phyloP scores from a whole-genome alignment of 257 asterid species.

The Salvia rosmarinus region DNA sequence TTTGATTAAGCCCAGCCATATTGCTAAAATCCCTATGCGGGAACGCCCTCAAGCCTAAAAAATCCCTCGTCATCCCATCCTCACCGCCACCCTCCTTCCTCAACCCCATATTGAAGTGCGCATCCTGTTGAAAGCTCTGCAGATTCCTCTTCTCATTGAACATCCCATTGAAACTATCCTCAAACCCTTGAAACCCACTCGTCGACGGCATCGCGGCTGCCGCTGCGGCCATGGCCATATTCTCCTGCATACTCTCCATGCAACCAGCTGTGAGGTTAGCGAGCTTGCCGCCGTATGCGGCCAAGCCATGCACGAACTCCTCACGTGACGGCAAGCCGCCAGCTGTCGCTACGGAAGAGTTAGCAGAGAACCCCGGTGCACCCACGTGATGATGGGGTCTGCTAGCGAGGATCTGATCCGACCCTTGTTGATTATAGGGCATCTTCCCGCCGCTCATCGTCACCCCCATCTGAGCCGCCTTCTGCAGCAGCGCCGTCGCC shows the following conservation, averaged over 20 bases:
- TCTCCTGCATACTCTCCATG: constrained; percentile 38
- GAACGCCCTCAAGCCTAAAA: constrained; percentile 57
- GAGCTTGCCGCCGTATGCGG: constrained; percentile 34
- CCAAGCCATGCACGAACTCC: constrained; percentile 47
- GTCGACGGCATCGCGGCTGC: constrained; percentile 31
- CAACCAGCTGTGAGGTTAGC: constrained; percentile 40
- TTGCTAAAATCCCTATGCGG: constrained; percentile 53
- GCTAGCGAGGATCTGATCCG: not conserved
- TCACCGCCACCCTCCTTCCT: constrained; percentile 30
- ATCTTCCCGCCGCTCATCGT: constrained; percentile 47
- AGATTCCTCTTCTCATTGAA: constrained; percentile 31
- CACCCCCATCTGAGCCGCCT: constrained; percentile 74
- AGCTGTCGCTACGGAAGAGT: constrained; percentile 44
- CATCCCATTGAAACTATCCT: constrained; percentile 40
- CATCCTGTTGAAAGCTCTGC: constrained; percentile 28
- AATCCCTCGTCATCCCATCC: constrained; percentile 62
- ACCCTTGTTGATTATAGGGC: not conserved
- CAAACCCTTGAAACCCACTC: constrained; percentile 30
- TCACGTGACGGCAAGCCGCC: constrained; percentile 60
- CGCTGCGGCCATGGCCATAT: constrained; percentile 24
- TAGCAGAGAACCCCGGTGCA: constrained; percentile 49
- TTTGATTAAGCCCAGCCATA: constrained; percentile 52
- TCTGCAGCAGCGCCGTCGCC: constrained; percentile 70
- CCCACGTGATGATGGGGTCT: constrained; percentile 58
- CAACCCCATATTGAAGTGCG: constrained; percentile 6